Evolutionary conservation across 495 filamentous ascomycete species (phyloP).

Genomic region (Bathelium albidoporum): DNA sequence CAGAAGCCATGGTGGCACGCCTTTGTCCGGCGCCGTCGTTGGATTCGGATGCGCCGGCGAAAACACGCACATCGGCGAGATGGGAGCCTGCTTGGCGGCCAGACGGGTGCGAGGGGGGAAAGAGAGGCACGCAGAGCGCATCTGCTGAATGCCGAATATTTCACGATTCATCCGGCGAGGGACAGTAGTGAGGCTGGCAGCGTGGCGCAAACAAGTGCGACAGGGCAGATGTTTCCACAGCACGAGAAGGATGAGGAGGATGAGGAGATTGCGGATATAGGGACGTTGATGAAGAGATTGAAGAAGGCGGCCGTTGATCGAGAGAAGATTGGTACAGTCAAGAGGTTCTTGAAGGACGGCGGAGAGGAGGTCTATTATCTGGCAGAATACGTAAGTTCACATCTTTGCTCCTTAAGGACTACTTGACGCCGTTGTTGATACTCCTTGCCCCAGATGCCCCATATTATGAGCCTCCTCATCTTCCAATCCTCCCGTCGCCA

Average conservation of each 20-base stretch:
- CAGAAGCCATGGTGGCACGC: slow-evolving; percentile 85
- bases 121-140: slow-evolving; percentile 30
- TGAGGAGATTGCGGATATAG: slow-evolving; percentile 56
- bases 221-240: slow-evolving; percentile 14
- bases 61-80: slow-evolving; percentile 34
- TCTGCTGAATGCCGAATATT: slow-evolving; percentile 73
- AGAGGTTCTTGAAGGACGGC: slow-evolving; percentile 66
- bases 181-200: slow-evolving; percentile 19
- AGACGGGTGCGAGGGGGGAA: slow-evolving; percentile 10
- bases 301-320: slow-evolving; percentile 68
- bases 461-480: slow-evolving; percentile 75
- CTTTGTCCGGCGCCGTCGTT: slow-evolving; percentile 78
- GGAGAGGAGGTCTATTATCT: slow-evolving; percentile 74
- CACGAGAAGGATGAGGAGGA: slow-evolving; percentile 21
- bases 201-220: slow-evolving; percentile 4
- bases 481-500: slow-evolving; percentile 81
- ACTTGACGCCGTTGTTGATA: background rate
- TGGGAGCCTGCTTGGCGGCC: slow-evolving; percentile 33
- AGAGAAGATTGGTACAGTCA: slow-evolving; percentile 74
- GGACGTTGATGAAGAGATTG: slow-evolving; percentile 52
- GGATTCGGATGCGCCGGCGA: slow-evolving; percentile 77
- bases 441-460: slow-evolving; percentile 48
- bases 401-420: background rate
- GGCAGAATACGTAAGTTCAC: slow-evolving; percentile 43
- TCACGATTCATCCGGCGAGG: slow-evolving; percentile 55